phyloP scores from a whole-genome alignment of 2,329 filamentous ascomycete genomes.

The Penicillium psychrosexuale region DNA sequence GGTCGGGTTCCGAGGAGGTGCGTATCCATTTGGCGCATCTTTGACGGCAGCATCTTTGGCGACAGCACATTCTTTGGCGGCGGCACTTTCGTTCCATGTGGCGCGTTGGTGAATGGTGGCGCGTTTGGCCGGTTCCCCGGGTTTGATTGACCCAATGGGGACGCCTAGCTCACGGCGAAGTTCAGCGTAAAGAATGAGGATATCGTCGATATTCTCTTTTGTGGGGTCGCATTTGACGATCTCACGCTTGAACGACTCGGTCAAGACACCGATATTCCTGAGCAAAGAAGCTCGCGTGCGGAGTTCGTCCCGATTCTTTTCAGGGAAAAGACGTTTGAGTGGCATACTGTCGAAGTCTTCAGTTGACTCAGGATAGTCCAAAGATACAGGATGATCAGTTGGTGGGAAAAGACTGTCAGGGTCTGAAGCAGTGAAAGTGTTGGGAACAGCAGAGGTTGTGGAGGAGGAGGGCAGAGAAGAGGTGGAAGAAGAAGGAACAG shows the following conservation, averaged over 20 bases:
- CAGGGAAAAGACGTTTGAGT: not conserved
- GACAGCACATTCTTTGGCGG: not conserved
- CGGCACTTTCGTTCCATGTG: not conserved
- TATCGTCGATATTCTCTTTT: conserved; percentile 34
- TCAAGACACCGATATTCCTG: conserved; percentile 35
- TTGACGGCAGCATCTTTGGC: not conserved
- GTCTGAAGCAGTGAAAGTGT: conserved; percentile 4
- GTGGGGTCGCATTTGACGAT: conserved; percentile 32
- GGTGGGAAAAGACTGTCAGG: conserved; percentile 8
- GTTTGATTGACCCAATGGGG: conserved; percentile 27
- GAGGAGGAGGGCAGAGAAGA: not conserved
- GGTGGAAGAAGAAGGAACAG: not conserved
- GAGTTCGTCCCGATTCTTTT: not conserved
- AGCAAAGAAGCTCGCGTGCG: not conserved
- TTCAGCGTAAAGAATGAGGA: conserved; percentile 39
- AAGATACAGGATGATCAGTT: not conserved
- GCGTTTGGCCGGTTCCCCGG: not conserved
- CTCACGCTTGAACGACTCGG: conserved; percentile 35
- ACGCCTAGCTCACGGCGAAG: conserved; percentile 38
- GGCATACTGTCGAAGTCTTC: not conserved
- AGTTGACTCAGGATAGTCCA: not conserved
- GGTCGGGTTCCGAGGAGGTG: not conserved
- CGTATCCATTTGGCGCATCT: not conserved
- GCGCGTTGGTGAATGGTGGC: not conserved
- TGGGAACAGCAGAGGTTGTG: conserved; percentile 1